A percentile compares a stretch with the other conserved stretches of the same genome.
Conservation (phyloP, 2,329 filamentous ascomycete genomes). For the Nigrospora oryzae region DNA sequence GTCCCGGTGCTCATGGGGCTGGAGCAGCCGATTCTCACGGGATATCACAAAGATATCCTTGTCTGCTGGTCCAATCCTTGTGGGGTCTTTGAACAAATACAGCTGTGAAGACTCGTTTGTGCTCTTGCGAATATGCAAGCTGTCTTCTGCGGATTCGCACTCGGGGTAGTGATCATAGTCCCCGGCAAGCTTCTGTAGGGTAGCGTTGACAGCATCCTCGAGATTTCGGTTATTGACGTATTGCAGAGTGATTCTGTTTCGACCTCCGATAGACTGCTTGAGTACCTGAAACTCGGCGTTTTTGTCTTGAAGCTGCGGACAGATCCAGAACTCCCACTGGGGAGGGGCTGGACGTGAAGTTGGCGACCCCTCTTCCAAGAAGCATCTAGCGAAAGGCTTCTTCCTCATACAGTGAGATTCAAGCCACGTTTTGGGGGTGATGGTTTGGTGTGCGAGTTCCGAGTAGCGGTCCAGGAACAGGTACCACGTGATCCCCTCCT, state of each 20-base stretch:
- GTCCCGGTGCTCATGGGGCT: constrained; percentile 23
- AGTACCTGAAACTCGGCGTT: too few relatives aligned
- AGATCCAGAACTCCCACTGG: constrained; percentile 9
- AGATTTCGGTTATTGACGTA: too few relatives aligned
- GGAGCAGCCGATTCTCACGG: constrained; percentile 14
- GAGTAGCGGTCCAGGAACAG: constrained; percentile 11
- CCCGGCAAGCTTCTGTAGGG: constrained; percentile 1
- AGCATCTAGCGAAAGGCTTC: constrained; percentile 3
- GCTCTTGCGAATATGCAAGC: constrained; percentile 11
- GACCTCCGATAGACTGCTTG: too few relatives aligned
- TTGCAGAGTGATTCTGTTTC: too few relatives aligned
- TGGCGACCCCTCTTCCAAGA: not conserved
- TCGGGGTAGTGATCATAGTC: constrained; percentile 10
- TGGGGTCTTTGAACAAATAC: constrained; percentile 22
- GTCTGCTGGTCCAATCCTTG: constrained; percentile 7
- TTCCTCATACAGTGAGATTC: not conserved
- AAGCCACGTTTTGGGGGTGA: not conserved
- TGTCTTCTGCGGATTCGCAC: constrained; percentile 21
- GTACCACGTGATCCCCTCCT: constrained; percentile 14
- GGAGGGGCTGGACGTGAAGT: constrained; percentile 1
- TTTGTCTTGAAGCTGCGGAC: not conserved
- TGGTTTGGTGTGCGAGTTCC: not conserved
- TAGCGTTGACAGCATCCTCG: too few relatives aligned
- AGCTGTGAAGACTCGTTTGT: not conserved
- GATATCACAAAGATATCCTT: constrained; percentile 22